Base-by-base conservation (phyloP, 805 yeast species). In the Candida pseudofarinosa region DNA sequence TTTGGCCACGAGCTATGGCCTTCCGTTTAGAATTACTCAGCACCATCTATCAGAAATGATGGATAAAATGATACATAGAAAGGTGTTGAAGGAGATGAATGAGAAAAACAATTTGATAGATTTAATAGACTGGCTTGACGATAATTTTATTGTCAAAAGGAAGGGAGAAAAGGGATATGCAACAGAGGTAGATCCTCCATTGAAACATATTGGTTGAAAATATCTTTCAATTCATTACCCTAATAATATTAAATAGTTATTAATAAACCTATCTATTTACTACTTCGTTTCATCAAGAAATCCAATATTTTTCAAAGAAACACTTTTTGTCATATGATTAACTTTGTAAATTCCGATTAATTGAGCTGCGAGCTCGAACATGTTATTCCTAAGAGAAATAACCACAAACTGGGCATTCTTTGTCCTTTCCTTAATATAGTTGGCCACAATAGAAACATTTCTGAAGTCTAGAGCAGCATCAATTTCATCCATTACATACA, bases 401-500 rank as follows among this genome's bases (percentile, higher is more conserved):
- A 93, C 99, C 57, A 93, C 80, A 54, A 93, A 93, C 61, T 93
- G 99, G 0, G 97, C 99, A 63, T 91, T 88, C 65, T 86, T 87
- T 2, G 99, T 95, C 40, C 97, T 74, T 55, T 90, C 97, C 58
- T 89, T 90, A 60, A 93, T 93, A 60, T 93, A 95, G 56, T 90
- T 91, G 3, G 99, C 99, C 39, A 93, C 97, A 65, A 93, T 93
- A 10, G 97, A 88, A 28, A 93, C 99, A 55, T 93, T 93, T 60
- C 97, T 74, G 67, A 93, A 93, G 68, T 93, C 99, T 50, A 93
- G 75, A 1, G 99, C 99, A 0, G 99, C 99, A 69, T 93, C 99
- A 53, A 93, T 93, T 67, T 93, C 99, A 69, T 93, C 99, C 99
- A 93, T 93, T 31, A 93, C 98, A 60, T 93, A 93, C 38, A 93